Evolutionary conservation across 495 filamentous ascomycete genomes (phyloP), one percentile per base, ranked within the genome.

Genomic region (Aspergillus carlsbadensis): DNA sequence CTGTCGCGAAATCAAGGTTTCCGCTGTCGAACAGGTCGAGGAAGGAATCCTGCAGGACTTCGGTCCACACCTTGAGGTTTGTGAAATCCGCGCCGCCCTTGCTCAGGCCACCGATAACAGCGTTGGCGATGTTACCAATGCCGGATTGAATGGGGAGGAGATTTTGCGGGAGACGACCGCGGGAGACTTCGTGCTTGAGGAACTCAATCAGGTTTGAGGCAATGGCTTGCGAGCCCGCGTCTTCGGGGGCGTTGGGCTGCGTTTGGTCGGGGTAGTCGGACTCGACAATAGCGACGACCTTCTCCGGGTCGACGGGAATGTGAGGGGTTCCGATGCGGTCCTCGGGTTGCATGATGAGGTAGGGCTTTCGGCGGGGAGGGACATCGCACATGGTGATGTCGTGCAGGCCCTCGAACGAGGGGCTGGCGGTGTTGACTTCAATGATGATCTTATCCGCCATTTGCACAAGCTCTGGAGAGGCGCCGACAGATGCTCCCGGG

Each of bases 51-150:
- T 96, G 91, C 57, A 96, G 84, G 34, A 96, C 91, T 69, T 96
- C 91, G 47, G 91, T 96, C 91, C 91, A 96, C 14, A 96, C 91
- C 64, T 86, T 90, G 40, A 96, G 83, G 75, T 95, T 87, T 46
- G 81, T 81, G 82, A 96, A 96, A 67, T 92, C 88, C 50, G 89
- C 89, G 29, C 78, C 78, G 44, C 80, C 81, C 63, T 89, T 83
- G 63, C 86, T 82, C 35, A 96, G 84, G 5, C 91, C 91, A 49
- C 91, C 90, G 58, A 96, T 83, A 52, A 96, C 91, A 22, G 91
- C 91, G 66, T 96, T 96, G 73, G 91, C 91, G 64, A 96, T 96
- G 77, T 96, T 96, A 48, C 91, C 91, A 56, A 96, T 96, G 33
- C 91, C 91, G 17, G 87, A 91, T 65, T 96, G 91, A 54, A 96